phyloP scores from a whole-genome alignment of 2,329 filamentous ascomycete genomes.

The Monosporascus sp. region DNA sequence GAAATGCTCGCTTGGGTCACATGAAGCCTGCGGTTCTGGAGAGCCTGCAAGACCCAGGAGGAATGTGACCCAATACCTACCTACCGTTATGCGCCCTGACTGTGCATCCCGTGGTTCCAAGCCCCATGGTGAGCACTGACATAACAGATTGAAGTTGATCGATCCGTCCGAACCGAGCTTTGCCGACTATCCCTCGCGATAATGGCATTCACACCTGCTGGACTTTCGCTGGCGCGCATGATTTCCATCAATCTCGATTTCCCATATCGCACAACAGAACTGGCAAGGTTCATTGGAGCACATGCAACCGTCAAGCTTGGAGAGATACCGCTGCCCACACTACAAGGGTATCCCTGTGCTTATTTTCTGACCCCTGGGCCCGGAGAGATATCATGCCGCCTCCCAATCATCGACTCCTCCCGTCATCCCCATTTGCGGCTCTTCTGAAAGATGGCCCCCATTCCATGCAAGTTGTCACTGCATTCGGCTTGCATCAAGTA shows the following conservation, averaged over 20 bases:
- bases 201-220: not conserved
- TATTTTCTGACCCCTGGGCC: conserved; percentile 18
- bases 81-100: not conserved
- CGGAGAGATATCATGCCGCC: conserved; percentile 25
- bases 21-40: no score
- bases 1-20: no score
- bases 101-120: not conserved
- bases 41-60: no score
- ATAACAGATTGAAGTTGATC: not conserved
- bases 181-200: not conserved
- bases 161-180: not conserved
- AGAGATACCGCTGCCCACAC: not conserved
- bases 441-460: not conserved
- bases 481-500: no score
- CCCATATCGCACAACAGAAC: not conserved
- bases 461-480: no score
- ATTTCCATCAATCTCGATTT: not conserved
- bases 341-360: conserved; percentile 16
- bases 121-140: not conserved
- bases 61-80: no score
- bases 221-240: not conserved
- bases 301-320: not conserved
- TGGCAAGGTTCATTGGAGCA: not conserved
- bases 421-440: not conserved
- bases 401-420: not conserved